Conservation (phyloP, 148 eudicot species). For the Camellia granthamiana region DNA sequence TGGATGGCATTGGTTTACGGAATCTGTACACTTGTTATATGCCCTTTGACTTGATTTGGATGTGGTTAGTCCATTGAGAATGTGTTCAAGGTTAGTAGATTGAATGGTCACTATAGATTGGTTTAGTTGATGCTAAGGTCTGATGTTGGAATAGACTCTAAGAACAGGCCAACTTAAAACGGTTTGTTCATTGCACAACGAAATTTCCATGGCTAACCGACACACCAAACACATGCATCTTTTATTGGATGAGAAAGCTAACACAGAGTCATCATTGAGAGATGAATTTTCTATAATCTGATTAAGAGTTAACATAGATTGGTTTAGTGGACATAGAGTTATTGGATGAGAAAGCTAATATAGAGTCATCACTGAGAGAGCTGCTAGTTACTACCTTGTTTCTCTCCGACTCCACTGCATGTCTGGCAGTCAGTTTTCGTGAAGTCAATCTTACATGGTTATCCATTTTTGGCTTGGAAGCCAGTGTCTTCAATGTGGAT, state of each 20-base stretch:
- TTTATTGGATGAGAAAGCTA: too few relatives aligned
- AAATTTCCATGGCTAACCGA: too few relatives aligned
- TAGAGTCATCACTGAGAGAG: conserved; percentile 28
- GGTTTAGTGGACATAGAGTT: too few relatives aligned
- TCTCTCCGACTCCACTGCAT: conserved; percentile 32
- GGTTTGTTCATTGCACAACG: too few relatives aligned
- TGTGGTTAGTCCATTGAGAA: conserved; percentile 1
- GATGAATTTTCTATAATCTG: too few relatives aligned
- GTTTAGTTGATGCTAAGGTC: too few relatives aligned
- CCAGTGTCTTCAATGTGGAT: conserved; percentile 32
- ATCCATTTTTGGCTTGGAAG: conserved; percentile 27
- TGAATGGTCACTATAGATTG: neutral
- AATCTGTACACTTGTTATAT: neutral
- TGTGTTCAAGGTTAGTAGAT: neutral
- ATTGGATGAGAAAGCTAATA: conserved; percentile 18
- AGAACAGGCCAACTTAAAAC: too few relatives aligned
- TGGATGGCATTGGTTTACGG: neutral
- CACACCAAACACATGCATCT: too few relatives aligned
- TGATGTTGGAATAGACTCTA: too few relatives aligned
- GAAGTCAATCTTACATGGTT: conserved; percentile 28
- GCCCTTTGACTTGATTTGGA: neutral
- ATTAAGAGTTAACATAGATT: too few relatives aligned
- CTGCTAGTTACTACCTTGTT: conserved; percentile 15
- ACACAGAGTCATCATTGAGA: too few relatives aligned
- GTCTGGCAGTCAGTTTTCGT: conserved; percentile 22